These are phyloP conservation scores for Tardiomyces depauwii DNA, from an alignment of 1,139 yeast species.

Conservation along the genomic window DNA sequence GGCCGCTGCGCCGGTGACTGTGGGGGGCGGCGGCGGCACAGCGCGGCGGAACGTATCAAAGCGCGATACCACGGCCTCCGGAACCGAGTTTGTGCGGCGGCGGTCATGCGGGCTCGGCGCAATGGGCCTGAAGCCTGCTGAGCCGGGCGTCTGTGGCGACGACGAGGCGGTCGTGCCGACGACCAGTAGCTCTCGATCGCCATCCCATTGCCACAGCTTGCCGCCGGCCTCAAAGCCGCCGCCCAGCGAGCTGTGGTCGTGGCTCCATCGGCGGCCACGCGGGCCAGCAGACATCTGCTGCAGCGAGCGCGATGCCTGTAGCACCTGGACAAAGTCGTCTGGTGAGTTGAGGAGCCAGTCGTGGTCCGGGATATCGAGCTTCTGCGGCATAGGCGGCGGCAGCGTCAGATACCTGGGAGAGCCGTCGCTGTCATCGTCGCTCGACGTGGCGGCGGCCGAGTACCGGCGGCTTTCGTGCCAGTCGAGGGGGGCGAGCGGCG, in stretches of 20 bases:
- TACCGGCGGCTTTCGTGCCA: not conserved
- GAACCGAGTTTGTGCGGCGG: not conserved
- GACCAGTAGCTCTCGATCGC: constrained; percentile 19
- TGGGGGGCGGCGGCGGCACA: not conserved
- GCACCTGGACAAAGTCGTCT: constrained; percentile 26
- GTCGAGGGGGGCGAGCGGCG: not conserved
- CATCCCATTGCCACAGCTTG: constrained; percentile 30
- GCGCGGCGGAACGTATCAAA: not conserved
- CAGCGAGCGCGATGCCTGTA: constrained; percentile 31
- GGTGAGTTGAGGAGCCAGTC: constrained; percentile 17
- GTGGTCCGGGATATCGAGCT: constrained; percentile 12
- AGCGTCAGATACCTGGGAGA: constrained; percentile 7
- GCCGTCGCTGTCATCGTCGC: constrained; percentile 8
- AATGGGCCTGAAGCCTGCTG: constrained; percentile 1
- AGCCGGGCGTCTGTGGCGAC: constrained; percentile 4
- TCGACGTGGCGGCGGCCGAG: constrained; percentile 1
- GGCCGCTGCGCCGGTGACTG: not conserved
- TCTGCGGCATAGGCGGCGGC: constrained; percentile 15
- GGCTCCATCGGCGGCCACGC: constrained; percentile 15
- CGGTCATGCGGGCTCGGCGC: not conserved
- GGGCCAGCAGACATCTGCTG: constrained; percentile 27
- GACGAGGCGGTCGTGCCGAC: constrained; percentile 12
- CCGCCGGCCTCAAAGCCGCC: constrained; percentile 31
- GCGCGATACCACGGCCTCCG: not conserved
- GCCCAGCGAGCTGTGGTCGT: constrained; percentile 13